These are phyloP conservation scores for Neurospora sp. DNA, from an alignment of 495 filamentous ascomycete genomes.

Conservation along the genomic window DNA sequence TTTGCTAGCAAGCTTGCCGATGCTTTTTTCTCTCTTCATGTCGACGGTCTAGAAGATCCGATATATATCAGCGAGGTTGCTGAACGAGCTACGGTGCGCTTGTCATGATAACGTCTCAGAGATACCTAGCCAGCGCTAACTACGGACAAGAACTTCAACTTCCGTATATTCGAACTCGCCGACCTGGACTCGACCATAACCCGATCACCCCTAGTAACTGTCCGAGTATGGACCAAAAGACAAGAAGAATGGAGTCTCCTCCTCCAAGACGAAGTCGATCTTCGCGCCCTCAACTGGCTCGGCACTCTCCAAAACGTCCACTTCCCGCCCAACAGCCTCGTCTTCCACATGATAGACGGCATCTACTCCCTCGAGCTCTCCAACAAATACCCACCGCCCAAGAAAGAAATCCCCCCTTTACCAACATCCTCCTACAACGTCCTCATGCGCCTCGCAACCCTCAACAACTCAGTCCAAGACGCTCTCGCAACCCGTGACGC, in stretches of 20 bases:
- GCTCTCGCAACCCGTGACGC: slow-evolving; percentile 67
- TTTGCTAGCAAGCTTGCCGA: slow-evolving; percentile 67
- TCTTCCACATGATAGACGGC: slow-evolving; percentile 84
- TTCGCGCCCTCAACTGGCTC: slow-evolving; percentile 69
- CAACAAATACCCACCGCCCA: slow-evolving; percentile 33
- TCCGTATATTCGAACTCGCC: slow-evolving; percentile 75
- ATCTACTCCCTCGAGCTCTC: slow-evolving; percentile 60
- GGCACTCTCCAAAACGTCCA: slow-evolving; percentile 69
- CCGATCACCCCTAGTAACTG: slow-evolving; percentile 48
- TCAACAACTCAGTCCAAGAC: slow-evolving; percentile 90
- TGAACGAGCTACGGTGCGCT: slow-evolving; percentile 56
- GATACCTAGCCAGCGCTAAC: background rate
- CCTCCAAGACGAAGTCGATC: slow-evolving; percentile 58
- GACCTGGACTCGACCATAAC: slow-evolving; percentile 55
- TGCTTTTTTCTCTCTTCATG: slow-evolving; percentile 81
- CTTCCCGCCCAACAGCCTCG: slow-evolving; percentile 73
- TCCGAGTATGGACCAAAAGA: slow-evolving; percentile 72
- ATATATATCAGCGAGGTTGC: slow-evolving; percentile 84
- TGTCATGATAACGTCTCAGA: background rate
- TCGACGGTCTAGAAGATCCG: slow-evolving; percentile 52
- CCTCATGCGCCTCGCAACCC: slow-evolving; percentile 76
- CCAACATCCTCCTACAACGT: slow-evolving; percentile 80
- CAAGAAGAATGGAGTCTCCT: slow-evolving; percentile 51
- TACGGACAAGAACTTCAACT: slow-evolving; percentile 61
- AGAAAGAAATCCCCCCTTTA: slow-evolving; percentile 28